These are phyloP conservation scores for Huntiella savannae DNA, from an alignment of 2,329 filamentous ascomycete genomes.

Conservation along the genomic window DNA sequence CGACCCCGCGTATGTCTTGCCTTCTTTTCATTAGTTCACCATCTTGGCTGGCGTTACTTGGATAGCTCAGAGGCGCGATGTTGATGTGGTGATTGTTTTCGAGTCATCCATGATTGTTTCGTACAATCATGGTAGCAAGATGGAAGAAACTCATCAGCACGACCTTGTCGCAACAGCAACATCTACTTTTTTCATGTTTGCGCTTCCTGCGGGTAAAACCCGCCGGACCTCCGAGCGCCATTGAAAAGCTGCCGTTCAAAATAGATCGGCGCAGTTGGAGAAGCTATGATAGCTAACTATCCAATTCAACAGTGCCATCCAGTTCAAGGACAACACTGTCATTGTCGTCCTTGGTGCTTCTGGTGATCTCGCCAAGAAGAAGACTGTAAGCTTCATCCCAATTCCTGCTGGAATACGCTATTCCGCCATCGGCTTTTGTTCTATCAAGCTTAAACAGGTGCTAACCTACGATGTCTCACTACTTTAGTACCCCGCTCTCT, in stretches of 20 bases:
- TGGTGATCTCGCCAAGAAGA: conserved; percentile 97
- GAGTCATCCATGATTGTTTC: too few relatives aligned
- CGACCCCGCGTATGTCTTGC: conserved; percentile 10
- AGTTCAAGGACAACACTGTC: conserved; percentile 96
- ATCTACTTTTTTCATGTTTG: neutral
- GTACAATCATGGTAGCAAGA: too few relatives aligned
- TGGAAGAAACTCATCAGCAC: neutral
- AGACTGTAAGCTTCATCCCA: conserved; percentile 49
- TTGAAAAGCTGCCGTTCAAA: too few relatives aligned
- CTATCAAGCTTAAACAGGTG: neutral
- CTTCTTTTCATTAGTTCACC: neutral
- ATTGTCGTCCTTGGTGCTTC: conserved; percentile 94
- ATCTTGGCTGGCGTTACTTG: neutral
- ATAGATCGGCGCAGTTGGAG: too few relatives aligned
- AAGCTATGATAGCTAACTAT: neutral
- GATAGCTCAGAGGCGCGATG: too few relatives aligned
- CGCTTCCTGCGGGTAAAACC: neutral
- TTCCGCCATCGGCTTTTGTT: conserved; percentile 8
- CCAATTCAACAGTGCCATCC: conserved; percentile 44
- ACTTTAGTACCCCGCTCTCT: conserved; percentile 80
- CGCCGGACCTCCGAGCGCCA: too few relatives aligned
- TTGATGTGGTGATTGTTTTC: too few relatives aligned
- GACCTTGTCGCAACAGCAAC: neutral
- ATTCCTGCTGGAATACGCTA: conserved; percentile 4
- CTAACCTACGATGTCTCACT: neutral